phyloP scores from a whole-genome alignment of 1,284 basidiomycete species.

The Ganoderma lingzhi region DNA sequence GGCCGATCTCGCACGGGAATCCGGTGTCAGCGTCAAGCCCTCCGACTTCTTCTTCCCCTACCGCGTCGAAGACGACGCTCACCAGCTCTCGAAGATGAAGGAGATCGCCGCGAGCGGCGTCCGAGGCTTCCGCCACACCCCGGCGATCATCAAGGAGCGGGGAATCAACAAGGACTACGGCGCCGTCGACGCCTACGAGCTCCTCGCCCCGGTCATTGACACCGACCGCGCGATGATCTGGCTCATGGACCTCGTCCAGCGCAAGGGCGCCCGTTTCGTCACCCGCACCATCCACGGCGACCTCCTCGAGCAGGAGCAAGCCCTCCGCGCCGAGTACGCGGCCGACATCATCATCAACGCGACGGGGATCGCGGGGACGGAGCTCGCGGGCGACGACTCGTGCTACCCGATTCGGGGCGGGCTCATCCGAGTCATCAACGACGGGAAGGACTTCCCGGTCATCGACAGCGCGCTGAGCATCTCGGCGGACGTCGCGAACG shows the following conservation, averaged over 20 bases:
- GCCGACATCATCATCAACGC: conserved; percentile 47
- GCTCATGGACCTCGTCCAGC: conserved; percentile 40
- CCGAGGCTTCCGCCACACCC: conserved; percentile 43
- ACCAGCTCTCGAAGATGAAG: conserved; percentile 44
- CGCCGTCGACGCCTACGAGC: conserved; percentile 47
- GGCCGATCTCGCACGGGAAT: conserved; percentile 27
- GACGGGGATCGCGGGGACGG: conserved; percentile 43
- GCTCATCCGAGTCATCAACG: conserved; percentile 48
- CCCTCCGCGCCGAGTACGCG: conserved; percentile 40
- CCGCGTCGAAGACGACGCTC: conserved; percentile 38
- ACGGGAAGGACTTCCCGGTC: conserved; percentile 46
- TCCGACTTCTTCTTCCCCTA: conserved; percentile 46
- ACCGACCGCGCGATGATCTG: conserved; percentile 48
- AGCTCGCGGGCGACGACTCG: conserved; percentile 43
- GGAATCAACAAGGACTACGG: conserved; percentile 41
- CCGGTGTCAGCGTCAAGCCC: conserved; percentile 36
- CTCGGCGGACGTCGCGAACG: conserved; percentile 38
- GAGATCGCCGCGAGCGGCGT: conserved; percentile 41
- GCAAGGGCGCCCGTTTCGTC: conserved; percentile 42
- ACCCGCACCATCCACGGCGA: conserved; percentile 40
- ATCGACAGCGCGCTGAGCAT: conserved; percentile 42
- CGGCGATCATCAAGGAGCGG: conserved; percentile 32
- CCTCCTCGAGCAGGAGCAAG: conserved; percentile 41
- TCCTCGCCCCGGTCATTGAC: conserved; percentile 46
- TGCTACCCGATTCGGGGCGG: conserved; percentile 49